Conservation (phyloP, 2,329 filamentous ascomycete species). For the Bipolaris bicolor region DNA sequence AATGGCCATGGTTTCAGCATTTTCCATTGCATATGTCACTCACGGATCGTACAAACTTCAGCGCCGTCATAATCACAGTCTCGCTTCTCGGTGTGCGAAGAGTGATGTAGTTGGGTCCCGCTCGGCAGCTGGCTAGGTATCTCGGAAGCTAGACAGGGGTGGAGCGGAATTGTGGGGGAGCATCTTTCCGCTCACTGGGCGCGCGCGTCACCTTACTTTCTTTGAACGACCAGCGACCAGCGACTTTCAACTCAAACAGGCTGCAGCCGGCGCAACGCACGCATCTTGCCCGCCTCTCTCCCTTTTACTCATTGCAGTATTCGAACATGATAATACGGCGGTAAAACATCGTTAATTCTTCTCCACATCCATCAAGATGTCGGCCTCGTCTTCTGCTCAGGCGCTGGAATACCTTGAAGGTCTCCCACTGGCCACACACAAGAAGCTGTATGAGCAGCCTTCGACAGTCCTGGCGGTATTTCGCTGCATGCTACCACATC, state of each 20-base stretch:
- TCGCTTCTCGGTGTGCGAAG: conserved; percentile 11
- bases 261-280: conserved; percentile 15
- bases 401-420: conserved; percentile 91
- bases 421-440: conserved; percentile 86
- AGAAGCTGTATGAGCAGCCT: conserved; percentile 91
- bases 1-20: conserved; percentile 11
- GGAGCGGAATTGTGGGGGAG: conserved; percentile 27
- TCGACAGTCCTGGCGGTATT: conserved; percentile 96
- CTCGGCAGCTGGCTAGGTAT: conserved; percentile 25
- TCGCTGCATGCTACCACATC: conserved; percentile 91
- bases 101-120: conserved; percentile 31
- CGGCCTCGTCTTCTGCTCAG: conserved; percentile 61
- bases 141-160: conserved; percentile 27
- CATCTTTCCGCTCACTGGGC: conserved; percentile 30
- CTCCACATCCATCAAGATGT: conserved; percentile 55
- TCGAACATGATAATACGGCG: conserved; percentile 45
- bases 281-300: conserved; percentile 15
- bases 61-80: conserved; percentile 48
- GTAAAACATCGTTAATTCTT: conserved; percentile 7
- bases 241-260: conserved; percentile 11
- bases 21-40: conserved; percentile 29
- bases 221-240: conserved; percentile 11
- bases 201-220: conserved; percentile 31
- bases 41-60: conserved; percentile 71
- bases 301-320: not conserved